Evolutionary conservation across 805 yeast species (phyloP).

Genomic region (Saccharomyces paradoxus): DNA sequence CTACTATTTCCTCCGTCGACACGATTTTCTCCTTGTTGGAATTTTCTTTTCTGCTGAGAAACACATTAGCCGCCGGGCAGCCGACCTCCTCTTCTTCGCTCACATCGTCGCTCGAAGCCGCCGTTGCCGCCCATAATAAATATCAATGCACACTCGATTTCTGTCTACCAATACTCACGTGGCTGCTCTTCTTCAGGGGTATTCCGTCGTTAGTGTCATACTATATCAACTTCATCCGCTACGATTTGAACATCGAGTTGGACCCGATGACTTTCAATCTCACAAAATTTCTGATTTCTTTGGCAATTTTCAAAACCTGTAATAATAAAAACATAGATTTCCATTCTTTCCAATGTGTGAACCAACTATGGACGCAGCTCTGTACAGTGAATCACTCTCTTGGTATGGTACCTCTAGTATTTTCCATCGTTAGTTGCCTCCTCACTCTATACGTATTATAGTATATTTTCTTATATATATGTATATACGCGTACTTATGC

Average conservation of each 20-base stretch:
- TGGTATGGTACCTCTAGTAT: constrained; percentile 20
- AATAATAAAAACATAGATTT: background rate
- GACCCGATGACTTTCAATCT: constrained; percentile 28
- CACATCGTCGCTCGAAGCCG: background rate
- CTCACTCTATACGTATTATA: constrained; percentile 21
- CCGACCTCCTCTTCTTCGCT: background rate
- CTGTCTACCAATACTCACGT: constrained; percentile 6
- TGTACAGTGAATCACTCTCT: constrained; percentile 5
- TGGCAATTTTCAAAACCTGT: constrained; percentile 7
- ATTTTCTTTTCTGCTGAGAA: constrained; percentile 10
- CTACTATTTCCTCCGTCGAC: constrained; percentile 18
- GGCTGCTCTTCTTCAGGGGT: constrained; percentile 12
- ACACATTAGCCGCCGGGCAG: background rate
- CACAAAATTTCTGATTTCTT: constrained; percentile 17
- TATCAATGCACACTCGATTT: constrained; percentile 4
- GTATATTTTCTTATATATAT: background rate
- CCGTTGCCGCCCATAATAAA: background rate
- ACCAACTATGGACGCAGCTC: background rate
- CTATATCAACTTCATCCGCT: constrained; percentile 27
- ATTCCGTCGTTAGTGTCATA: constrained; percentile 20
- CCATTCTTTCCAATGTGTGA: constrained; percentile 1
- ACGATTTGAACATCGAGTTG: constrained; percentile 20
- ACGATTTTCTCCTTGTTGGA: constrained; percentile 16
- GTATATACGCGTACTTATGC: background rate
- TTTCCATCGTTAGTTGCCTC: constrained; percentile 15